Evolutionary conservation across 768 basidiomycete species (phyloP), one percentile per base, ranked within the genome.

Genomic region (Hericium erinaceus): DNA sequence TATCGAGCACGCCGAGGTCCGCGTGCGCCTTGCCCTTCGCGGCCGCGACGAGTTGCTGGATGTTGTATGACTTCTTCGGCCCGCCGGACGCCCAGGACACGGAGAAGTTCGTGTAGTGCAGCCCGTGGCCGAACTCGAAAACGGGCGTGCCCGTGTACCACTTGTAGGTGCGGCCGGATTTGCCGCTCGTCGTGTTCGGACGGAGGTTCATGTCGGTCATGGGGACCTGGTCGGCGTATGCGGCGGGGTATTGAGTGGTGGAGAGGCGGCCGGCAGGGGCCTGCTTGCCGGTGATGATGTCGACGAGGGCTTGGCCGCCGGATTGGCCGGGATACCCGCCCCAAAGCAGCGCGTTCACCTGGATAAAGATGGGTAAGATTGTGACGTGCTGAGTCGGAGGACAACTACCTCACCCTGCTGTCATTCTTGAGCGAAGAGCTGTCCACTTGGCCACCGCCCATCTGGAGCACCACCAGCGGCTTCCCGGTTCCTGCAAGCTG

Each of bases 121-220:
- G 18, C 81, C 82, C 54, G 73, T 72, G 72, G n/a, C 80, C 82
- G 61, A 81, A 82, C 55, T 76, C 73, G 64, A 74, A 80, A 20
- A 81, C 71, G 18, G 80, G 75, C 15, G 72, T 72, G 13, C 74
- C 79, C 20, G 70, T 72, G 69, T 75, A 82, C 81, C 80, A 84
- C 60, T 76, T 80, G 68, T 82, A 82, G 8, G 81, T 82, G 38
- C 81, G 74, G 9, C 81, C 81, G 0, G 81, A 80, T 59, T 74
- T 79, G 39, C 52, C 52, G 12, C 33, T 38, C 50, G 70, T 71
- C 28, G 67, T 61, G 62, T 72, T 75, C 7, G 80, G 78, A 18
- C 77, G 80, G 40, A 82, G 67, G 2, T 65, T 70, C 80, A 83
- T 83, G 67, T 83, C 77, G 5, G 81, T 82, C 80, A 82, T 82